These are phyloP conservation scores for Scheffersomyces stambukii DNA, from an alignment of 1,139 yeast species.

Conservation along the genomic window DNA sequence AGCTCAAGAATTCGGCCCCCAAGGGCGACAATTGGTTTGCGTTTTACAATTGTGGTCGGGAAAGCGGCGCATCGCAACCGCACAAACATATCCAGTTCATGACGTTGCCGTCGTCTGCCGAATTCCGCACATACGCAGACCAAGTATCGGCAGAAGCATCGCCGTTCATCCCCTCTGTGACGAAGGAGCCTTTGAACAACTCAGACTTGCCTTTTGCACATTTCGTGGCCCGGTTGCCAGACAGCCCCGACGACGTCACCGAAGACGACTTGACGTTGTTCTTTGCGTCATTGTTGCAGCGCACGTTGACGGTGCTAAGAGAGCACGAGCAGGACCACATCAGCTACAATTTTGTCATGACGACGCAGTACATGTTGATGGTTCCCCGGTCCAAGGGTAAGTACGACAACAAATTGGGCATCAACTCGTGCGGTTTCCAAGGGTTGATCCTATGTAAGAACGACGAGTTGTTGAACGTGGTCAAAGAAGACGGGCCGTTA, in stretches of 20 bases:
- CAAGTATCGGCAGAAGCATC: constrained; percentile 47
- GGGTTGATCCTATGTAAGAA: constrained; percentile 78
- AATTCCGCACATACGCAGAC: constrained; percentile 60
- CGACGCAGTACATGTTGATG: constrained; percentile 75
- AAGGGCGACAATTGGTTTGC: constrained; percentile 49
- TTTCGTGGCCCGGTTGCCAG: constrained; percentile 65
- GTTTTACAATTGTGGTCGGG: constrained; percentile 83
- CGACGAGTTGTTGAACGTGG: constrained; percentile 42
- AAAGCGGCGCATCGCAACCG: constrained; percentile 89
- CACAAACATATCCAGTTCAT: constrained; percentile 91
- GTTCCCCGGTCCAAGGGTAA: constrained; percentile 65
- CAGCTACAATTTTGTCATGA: constrained; percentile 79
- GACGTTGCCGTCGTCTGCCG: constrained; percentile 51
- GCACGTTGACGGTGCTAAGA: constrained; percentile 62
- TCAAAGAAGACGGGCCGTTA: constrained; percentile 40
- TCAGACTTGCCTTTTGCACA: constrained; percentile 75
- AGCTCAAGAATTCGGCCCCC: constrained; percentile 16
- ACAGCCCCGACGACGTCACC: constrained; percentile 31
- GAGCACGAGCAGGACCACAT: constrained; percentile 42
- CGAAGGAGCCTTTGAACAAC: constrained; percentile 58
- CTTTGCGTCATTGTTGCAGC: constrained; percentile 67
- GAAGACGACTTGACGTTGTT: constrained; percentile 58
- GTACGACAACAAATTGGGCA: constrained; percentile 45
- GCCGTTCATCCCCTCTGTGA: constrained; percentile 18
- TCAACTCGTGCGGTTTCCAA: constrained; percentile 77